Conservation (phyloP, 1,284 basidiomycete species). For the Apiotrichum sp. region DNA sequence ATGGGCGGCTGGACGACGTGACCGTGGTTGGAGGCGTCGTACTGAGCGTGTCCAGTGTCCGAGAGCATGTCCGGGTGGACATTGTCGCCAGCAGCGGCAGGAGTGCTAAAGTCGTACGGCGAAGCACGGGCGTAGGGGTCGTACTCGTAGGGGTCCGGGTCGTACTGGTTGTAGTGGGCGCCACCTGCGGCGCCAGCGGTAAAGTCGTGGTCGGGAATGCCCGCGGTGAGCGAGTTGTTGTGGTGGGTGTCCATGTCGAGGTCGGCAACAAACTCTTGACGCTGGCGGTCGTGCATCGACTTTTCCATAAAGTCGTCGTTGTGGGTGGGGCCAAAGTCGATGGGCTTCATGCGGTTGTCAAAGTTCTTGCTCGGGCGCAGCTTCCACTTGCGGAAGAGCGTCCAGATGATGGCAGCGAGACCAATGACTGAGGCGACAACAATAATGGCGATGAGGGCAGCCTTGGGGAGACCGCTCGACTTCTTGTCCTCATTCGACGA, state of each 20-base stretch:
- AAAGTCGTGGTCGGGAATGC: conserved; percentile 61
- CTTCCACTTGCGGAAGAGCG: conserved; percentile 86
- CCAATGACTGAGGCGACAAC: conserved; percentile 64
- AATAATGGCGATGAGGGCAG: conserved; percentile 64
- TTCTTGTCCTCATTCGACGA: conserved; percentile 11
- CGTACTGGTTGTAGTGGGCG: conserved; percentile 22
- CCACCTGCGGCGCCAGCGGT: conserved; percentile 54
- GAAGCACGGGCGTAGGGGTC: conserved; percentile 12
- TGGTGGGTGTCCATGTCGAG: conserved; percentile 25
- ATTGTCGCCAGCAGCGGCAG: neutral
- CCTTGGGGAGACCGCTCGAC: conserved; percentile 47
- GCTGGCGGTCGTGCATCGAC: conserved; percentile 36
- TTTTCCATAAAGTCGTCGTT: conserved; percentile 35
- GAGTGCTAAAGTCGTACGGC: conserved; percentile 7
- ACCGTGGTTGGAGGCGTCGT: neutral
- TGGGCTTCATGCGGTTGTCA: conserved; percentile 57
- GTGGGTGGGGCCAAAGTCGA: conserved; percentile 67
- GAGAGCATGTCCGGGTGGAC: neutral
- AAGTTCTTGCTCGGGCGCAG: conserved; percentile 71
- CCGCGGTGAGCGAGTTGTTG: conserved; percentile 22
- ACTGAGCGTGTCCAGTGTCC: neutral
- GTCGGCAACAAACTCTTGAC: conserved; percentile 36
- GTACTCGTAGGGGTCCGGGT: conserved; percentile 12
- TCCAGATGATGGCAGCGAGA: conserved; percentile 67
- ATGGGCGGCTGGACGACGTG: neutral